Evolutionary conservation across 306 rosid species (phyloP), one percentile per base, ranked within the genome.

Genomic region (Fragaria iinumae): DNA sequence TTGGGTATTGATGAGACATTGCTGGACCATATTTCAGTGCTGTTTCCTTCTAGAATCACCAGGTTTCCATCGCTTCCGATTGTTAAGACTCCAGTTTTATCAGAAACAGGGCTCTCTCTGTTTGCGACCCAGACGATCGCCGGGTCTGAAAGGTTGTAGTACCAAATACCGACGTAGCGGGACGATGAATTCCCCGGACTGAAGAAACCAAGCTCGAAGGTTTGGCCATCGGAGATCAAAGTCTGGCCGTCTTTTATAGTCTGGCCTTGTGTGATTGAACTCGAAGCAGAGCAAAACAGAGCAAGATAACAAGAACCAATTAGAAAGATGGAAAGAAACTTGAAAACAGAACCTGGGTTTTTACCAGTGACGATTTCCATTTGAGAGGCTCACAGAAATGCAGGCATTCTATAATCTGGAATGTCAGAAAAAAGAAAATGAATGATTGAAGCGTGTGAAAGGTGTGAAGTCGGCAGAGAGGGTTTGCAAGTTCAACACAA

Each of bases 91-190:
- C 97, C 97, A 10, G 60, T 69, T 13, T 65, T 48, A 62, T 72
- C 86, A 2, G 43, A 50, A 56, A 93, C 72, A 10, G 98, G 97
- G 0, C 14, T 78, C 20, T 69, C 85, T 80, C 96, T 83, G 80
- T 93, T 93, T 0, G 93, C 98, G 2, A 91, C 96, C 98, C 98
- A 93, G 14, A 85, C 79, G 5, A 79, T 39, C 0, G 85, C 1
- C 0, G 9, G 38, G 6, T 60, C 83, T 0, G 89, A 69, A 65
- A 86, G 41, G 49, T 77, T 82, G 77, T 75, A 38, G 80, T 90
- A 90, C 92, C 96, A 86, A 57, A 91, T 88, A 3, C 98, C 98
- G 10, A 93, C 86, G 77, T 88, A 93, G 21, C 93, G 83, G 1
- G 8, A 71, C 4, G 84, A 27, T 6, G 93, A 76, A 47, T 84